Evolutionary conservation across 495 filamentous ascomycete species (phyloP), one percentile per base, ranked within the genome.

Genomic region (Penicillium nucicola): DNA sequence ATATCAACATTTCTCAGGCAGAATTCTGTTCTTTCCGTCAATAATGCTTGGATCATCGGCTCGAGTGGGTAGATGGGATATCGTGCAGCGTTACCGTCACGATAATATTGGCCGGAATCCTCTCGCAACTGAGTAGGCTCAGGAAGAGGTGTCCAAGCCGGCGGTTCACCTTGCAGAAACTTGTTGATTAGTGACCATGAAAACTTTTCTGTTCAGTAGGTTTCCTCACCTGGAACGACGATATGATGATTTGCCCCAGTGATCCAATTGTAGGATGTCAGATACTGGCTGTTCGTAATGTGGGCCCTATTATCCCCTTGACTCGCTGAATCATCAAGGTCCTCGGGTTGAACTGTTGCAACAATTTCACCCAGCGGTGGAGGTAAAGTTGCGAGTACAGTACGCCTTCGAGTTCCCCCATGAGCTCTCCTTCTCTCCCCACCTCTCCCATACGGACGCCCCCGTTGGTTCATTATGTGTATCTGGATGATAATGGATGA

Each of bases 1-100:
- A 89, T 62, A 48, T 88, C 82, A 13, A 87, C 44, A 7, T 55
- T 44, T 4, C 52, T 38, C 13, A 71, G 57, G 1, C 65, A 25
- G 25, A 77, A 74, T 2, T 72, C 57, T 1, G 69, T 65, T 0
- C 73, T 35, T 4, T 62, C 44, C 2, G 15, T 51, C 5, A 78
- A 45, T 1, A 83, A 42, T 1, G 80, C 67, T 49, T 65, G 63
- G 5, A 88, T 70, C 4, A 77, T 74, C 2, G 86, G 84, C 55
- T 85, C 78, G 9, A 83, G 63, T 0, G 84, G 84, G 51, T 84
- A 71, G 0, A 53, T 52, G 7, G 82, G 74, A 54, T 74, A 83
- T 2, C 67, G 69, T 5, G 83, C 82, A 12, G 83, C 76, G 58
- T 89, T 89, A 10, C 64, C 62, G 64, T 90, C 86, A 7, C 84